Conservation (phyloP, 768 basidiomycete species). For the Tricholoma furcatifolium region DNA sequence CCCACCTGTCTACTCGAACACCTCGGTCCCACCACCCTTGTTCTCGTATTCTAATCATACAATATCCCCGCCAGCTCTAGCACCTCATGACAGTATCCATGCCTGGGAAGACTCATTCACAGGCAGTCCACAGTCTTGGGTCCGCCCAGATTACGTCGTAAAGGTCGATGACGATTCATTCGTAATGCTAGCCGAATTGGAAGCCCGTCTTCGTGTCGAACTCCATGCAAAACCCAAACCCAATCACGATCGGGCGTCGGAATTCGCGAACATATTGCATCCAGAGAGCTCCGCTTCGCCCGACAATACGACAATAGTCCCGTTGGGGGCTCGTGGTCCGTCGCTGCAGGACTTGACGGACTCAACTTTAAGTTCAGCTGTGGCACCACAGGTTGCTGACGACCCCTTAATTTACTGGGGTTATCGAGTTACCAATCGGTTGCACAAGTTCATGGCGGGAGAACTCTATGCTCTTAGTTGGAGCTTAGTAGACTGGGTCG, state of each 20-base stretch:
- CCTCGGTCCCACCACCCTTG: conserved; percentile 40
- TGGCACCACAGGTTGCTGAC: conserved; percentile 18
- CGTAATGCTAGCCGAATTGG: conserved; percentile 91
- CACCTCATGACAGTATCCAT: conserved; percentile 67
- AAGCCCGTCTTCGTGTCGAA: conserved; percentile 81
- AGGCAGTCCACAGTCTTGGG: conserved; percentile 58
- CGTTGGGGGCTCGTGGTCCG: background rate
- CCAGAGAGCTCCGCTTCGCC: conserved; percentile 6
- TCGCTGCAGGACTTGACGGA: background rate
- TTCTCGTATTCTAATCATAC: conserved; percentile 71
- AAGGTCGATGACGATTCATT: conserved; percentile 97
- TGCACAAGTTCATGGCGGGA: conserved; percentile 93
- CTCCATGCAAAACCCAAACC: conserved; percentile 47
- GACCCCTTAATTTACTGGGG: conserved; percentile 88
- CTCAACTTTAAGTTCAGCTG: background rate
- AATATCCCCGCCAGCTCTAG: conserved; percentile 54
- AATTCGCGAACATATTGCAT: conserved; percentile 9
- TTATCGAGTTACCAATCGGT: conserved; percentile 83
- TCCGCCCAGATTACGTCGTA: conserved; percentile 86
- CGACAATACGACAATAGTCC: conserved; percentile 4
- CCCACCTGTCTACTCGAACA: conserved; percentile 65
- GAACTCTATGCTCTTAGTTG: conserved; percentile 90
- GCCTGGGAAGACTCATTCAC: conserved; percentile 50
- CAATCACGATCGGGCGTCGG: conserved; percentile 17
- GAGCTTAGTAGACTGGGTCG: conserved; percentile 84